Evolutionary conservation across 768 basidiomycete species (phyloP), one percentile per base, ranked within the genome.

Genomic region (Psilocybe azurescens): DNA sequence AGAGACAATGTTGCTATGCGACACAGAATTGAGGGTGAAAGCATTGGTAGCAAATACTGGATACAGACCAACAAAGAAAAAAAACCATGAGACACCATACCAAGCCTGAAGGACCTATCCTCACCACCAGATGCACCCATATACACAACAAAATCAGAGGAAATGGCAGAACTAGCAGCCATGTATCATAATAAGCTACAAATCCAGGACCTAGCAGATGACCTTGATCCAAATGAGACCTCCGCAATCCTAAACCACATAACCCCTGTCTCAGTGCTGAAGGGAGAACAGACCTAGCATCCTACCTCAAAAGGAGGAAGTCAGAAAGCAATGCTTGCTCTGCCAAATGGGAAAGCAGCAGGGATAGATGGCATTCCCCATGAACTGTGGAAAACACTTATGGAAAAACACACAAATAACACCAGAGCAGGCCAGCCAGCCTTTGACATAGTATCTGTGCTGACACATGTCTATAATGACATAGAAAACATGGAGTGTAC

Each of bases 91-190:
- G 61, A 66, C 20, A 60, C 53, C 8, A 53, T 63, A 6, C n/a
- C 1, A 5, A n/a, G 32, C 0, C 51, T 65, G 0, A 11, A 47
- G n/a, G 49, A 52, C 30, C 56, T 33, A 29, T n/a, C 30, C 1
- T 14, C 11, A 2, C 3, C n/a, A 9, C 5, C 20, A 11, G 38
- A 5, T 0, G 2, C 4, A 9, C 16, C 9, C 1, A 49, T 18
- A 24, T 58, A 30, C 13, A 14, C 38, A 7, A 49, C 4, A 24
- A 28, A 29, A 10, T 5, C 54, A 1, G 28, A 24, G 4, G 39
- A 71, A 14, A 81, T 80, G 78, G 71, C 75, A 0, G 57, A 75
- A 1, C 53, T 78, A 0, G 74, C 76, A 0, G 46, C 52, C 9
- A 29, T 66, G 5, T 69, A 76, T 53, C 74, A 79, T 50, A 58